Evolutionary conservation across 179 eudicot species (phyloP).

Genomic region (Beta macrorhiza): DNA sequence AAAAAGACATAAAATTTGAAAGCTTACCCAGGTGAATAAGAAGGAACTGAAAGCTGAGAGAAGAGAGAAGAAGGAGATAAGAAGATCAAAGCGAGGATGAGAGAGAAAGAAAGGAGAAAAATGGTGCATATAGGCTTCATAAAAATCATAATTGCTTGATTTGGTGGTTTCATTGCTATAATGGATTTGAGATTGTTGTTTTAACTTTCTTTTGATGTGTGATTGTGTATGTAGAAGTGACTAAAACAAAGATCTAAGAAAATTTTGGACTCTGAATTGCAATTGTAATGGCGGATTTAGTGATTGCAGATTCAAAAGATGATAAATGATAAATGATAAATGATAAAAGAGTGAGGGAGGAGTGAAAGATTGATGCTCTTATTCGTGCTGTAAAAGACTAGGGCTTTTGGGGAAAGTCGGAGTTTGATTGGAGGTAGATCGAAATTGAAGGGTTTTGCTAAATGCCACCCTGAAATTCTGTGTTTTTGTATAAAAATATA

Average conservation of each 20-base stretch:
- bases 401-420: too few relatives aligned
- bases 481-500: too few relatives aligned
- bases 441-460: too few relatives aligned
- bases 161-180: slow-evolving; percentile 24
- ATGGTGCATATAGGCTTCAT: slow-evolving; percentile 49
- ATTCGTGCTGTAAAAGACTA: not conserved
- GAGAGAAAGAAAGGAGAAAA: slow-evolving; percentile 40
- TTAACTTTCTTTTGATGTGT: not conserved
- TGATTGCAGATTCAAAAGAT: not conserved
- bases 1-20: slow-evolving; percentile 6
- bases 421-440: too few relatives aligned
- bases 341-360: not conserved
- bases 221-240: not conserved
- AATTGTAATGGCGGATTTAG: not conserved
- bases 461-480: too few relatives aligned
- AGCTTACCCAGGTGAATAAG: slow-evolving; percentile 35
- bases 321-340: too few relatives aligned
- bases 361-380: not conserved
- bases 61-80: slow-evolving; percentile 61
- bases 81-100: slow-evolving; percentile 47
- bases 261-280: not conserved
- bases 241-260: not conserved
- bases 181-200: not conserved
- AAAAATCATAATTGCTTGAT: slow-evolving; percentile 35
- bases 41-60: slow-evolving; percentile 39